A percentile compares a stretch with the other conserved stretches of the same genome.
Conservation (phyloP, 208 protist genomes). For the Vickermania spadyakhi region DNA sequence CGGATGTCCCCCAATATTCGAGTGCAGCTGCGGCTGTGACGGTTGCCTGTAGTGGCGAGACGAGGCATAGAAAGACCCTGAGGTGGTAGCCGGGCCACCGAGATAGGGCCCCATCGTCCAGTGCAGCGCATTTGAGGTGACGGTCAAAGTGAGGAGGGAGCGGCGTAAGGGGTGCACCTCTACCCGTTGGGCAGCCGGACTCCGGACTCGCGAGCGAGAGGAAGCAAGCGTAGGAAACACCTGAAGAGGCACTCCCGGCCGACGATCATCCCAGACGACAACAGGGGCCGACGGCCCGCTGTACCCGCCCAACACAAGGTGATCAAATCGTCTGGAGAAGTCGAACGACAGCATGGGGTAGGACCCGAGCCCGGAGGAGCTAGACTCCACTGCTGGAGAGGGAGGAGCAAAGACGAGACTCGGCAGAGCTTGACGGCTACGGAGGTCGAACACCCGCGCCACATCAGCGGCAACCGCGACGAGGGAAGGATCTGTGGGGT, state of each 20-base stretch:
- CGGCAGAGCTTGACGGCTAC: slow-evolving; percentile 6
- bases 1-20: too few species aligned
- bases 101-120: too few species aligned
- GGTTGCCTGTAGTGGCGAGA: too few species aligned
- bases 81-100: too few species aligned
- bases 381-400: background rate
- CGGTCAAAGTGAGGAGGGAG: slow-evolving; percentile 35
- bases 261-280: slow-evolving; percentile 28
- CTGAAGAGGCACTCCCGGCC: slow-evolving; percentile 10
- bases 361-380: slow-evolving; percentile 4
- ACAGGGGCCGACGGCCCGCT: slow-evolving; percentile 22
- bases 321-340: slow-evolving; percentile 57
- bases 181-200: slow-evolving; percentile 20
- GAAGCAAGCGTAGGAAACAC: background rate
- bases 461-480: slow-evolving; percentile 37
- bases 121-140: slow-evolving; percentile 31
- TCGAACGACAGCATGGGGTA: slow-evolving; percentile 18
- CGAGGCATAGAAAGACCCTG: too few species aligned
- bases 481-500: slow-evolving; percentile 25
- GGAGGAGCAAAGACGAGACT: background rate
- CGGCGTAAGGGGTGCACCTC: slow-evolving; percentile 38
- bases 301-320: slow-evolving; percentile 51
- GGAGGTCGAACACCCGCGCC: slow-evolving; percentile 40
- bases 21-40: too few species aligned
- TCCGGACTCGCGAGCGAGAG: too few species aligned